Base-by-base conservation (phyloP, 2,329 filamentous ascomycete genomes). In the Aotearoamyces nothofagi region DNA sequence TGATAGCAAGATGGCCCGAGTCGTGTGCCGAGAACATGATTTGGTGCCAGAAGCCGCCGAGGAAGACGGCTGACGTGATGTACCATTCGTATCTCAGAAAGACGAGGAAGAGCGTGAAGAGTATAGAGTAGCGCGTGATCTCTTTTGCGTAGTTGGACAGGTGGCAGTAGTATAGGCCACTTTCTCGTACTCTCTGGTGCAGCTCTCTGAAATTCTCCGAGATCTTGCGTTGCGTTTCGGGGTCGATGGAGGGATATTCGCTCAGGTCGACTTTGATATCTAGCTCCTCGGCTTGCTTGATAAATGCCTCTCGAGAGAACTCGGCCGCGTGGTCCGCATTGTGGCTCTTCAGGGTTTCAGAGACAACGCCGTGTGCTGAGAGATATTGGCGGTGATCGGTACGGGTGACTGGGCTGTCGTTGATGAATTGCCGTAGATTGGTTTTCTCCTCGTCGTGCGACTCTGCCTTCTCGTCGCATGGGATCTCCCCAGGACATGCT, bases 21-120 rank as follows among this genome's bases (percentile, higher is more conserved):
- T 78, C 72, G 42, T 78, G 71, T 4, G 70, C 71, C 0, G 64
- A 63, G 48, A 77, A 78, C 66, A 77, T 74, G 51, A 77, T 66
- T 54, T 76, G 71, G 41, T 77, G 71, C 69, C 70, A 76, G 45
- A 75, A 74, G 9, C 69, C 32, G 3, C 71, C 72, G 10, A 77
- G 47, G 37, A 66, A 69, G 11, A 63, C 15, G 19, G 68, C 66
- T 3, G 69, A 72, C 2, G 61, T 58, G 28, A 66, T 45, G 45
- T 69, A 75, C 66, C 68, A 75, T 22, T 56, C 54, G 17, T 49
- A 44, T 32, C 50, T 49, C 2, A 76, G 50, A 2, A 58, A 40
- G 11, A 54, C 43, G 7, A 61, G 31, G 41, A 69, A 74, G 1
- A 46, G 32, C 0, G 35, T 40, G 33, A 76, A 74, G 5, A 76